Conservation (phyloP, 192 early-diverging fungal genomes). For the Coemansia aciculifera region DNA sequence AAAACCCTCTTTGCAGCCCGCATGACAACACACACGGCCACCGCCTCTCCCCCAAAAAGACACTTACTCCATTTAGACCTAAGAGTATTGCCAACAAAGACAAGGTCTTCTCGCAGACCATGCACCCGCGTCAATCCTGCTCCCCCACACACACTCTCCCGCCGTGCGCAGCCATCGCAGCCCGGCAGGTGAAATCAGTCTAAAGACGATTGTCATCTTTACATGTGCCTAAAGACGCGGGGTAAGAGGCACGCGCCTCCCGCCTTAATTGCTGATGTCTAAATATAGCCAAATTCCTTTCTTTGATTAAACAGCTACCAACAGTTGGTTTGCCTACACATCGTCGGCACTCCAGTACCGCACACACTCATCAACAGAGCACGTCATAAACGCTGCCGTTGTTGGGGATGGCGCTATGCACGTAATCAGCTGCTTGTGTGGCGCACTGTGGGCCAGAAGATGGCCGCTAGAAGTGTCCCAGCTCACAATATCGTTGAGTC, state of each 20-base stretch:
- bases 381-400: conserved; percentile 39
- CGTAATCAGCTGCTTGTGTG: conserved; percentile 31
- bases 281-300: neutral
- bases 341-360: conserved; percentile 35
- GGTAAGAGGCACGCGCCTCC: neutral
- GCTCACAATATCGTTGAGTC: conserved; percentile 59
- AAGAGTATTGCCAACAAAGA: neutral
- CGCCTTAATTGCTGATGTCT: neutral
- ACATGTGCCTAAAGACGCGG: neutral
- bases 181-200: neutral
- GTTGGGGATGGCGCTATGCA: conserved; percentile 37
- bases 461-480: conserved; percentile 73
- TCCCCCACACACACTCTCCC: neutral
- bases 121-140: neutral
- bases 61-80: neutral
- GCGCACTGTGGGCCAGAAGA: conserved; percentile 48
- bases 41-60: neutral
- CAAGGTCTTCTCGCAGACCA: neutral
- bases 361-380: conserved; percentile 45
- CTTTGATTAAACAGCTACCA: neutral
- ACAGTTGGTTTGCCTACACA: neutral
- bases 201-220: neutral
- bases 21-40: conserved; percentile 2
- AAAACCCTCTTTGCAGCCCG: conserved; percentile 4
- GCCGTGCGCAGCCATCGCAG: conserved; percentile 1